phyloP scores from a whole-genome alignment of 1,139 yeast species.

The Pichia sp. region DNA sequence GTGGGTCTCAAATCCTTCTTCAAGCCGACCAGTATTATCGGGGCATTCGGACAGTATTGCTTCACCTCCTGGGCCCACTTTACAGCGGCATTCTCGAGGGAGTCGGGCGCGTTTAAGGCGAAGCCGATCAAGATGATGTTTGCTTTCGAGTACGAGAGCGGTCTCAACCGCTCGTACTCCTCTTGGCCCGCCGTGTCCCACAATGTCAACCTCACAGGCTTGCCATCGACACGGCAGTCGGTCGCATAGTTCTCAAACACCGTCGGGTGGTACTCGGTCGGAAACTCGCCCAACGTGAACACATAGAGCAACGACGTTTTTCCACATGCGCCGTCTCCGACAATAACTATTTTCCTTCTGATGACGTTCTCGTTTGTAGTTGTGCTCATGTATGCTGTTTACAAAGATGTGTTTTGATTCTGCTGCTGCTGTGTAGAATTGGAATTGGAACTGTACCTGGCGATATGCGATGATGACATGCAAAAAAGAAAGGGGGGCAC shows the following conservation, averaged over 20 bases:
- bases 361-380: constrained; percentile 33
- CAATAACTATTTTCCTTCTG: constrained; percentile 79
- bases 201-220: constrained; percentile 78
- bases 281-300: constrained; percentile 83
- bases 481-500: background rate
- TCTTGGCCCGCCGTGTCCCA: constrained; percentile 99
- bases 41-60: constrained; percentile 63
- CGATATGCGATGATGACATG: background rate
- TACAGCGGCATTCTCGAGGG: constrained; percentile 59
- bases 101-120: constrained; percentile 66
- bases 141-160: constrained; percentile 70
- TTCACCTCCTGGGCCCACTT: constrained; percentile 74
- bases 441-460: background rate
- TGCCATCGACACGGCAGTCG: constrained; percentile 89
- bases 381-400: background rate
- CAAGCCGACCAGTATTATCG: constrained; percentile 62
- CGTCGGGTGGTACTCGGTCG: constrained; percentile 85
- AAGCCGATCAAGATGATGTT: constrained; percentile 69
- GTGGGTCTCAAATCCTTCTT: constrained; percentile 58
- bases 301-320: constrained; percentile 88
- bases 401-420: background rate
- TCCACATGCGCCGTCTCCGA: constrained; percentile 96
- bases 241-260: constrained; percentile 94
- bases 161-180: constrained; percentile 73
- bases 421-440: background rate